Percentiles rank a stretch among this genome's conserved stretches.
Evolutionary conservation across 352 stramenopile genomes (phyloP).

Genomic region (Globisporangium echinulatum): DNA sequence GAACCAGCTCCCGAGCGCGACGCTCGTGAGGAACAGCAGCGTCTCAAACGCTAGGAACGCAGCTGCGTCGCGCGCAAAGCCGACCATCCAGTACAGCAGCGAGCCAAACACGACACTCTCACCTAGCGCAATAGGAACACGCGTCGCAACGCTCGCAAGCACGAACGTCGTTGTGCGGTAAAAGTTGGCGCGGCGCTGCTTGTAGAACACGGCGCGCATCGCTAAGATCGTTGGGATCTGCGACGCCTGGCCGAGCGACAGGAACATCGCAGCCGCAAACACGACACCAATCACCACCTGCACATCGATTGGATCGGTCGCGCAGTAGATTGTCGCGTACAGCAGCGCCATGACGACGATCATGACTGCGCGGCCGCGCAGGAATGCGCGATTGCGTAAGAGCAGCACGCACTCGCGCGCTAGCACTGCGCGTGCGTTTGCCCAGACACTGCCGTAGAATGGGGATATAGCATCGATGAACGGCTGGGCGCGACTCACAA

Average conservation of each 20-base stretch:
- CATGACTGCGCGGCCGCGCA: constrained; percentile 25
- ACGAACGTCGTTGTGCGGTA: constrained; percentile 61
- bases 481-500: constrained; percentile 22
- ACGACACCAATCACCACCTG: constrained; percentile 59
- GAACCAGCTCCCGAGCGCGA: constrained; percentile 46
- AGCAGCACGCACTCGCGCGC: constrained; percentile 43
- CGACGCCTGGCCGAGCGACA: constrained; percentile 60
- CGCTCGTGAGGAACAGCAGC: constrained; percentile 33
- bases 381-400: constrained; percentile 27
- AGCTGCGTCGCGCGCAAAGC: constrained; percentile 19
- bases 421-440: constrained; percentile 5
- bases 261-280: constrained; percentile 70
- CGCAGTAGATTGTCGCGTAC: constrained; percentile 29
- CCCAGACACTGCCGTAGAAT: constrained; percentile 1
- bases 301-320: constrained; percentile 20
- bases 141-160: constrained; percentile 28
- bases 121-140: constrained; percentile 23
- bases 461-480: constrained; percentile 10
- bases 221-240: constrained; percentile 72
- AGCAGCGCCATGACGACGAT: constrained; percentile 41
- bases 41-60: constrained; percentile 37
- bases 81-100: constrained; percentile 76
- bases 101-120: constrained; percentile 65
- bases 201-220: constrained; percentile 62
- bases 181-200: constrained; percentile 70